A percentile compares a stretch with the other conserved stretches of the same genome.
These are phyloP conservation scores for Pleurotus eryngii DNA, from an alignment of 768 basidiomycete species.

Conservation along the genomic window DNA sequence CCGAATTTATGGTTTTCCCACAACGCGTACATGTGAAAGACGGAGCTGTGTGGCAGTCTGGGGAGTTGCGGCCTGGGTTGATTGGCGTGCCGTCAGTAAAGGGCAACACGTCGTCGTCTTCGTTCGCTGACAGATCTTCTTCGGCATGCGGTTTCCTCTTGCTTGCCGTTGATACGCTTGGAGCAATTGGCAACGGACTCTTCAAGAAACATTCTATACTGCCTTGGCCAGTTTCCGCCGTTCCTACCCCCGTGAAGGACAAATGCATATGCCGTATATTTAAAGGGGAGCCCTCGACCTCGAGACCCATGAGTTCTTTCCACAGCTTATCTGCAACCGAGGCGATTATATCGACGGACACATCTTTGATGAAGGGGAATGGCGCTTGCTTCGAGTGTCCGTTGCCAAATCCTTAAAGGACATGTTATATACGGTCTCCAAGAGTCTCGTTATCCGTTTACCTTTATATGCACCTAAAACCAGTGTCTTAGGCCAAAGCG, in stretches of 20 bases:
- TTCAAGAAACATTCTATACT: constrained; percentile 87
- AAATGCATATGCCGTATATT: constrained; percentile 73
- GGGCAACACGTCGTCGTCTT: neutral
- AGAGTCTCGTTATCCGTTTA: constrained; percentile 16
- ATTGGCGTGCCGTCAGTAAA: neutral
- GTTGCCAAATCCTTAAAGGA: constrained; percentile 53
- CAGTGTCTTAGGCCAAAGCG: constrained; percentile 90
- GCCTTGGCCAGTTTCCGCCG: constrained; percentile 73
- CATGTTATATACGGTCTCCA: neutral
- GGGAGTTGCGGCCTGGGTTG: no score
- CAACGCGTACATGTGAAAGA: constrained; percentile 64
- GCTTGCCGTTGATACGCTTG: constrained; percentile 28
- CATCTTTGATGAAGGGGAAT: constrained; percentile 78
- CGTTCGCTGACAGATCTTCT: neutral
- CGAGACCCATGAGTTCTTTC: constrained; percentile 73
- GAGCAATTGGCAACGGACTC: constrained; percentile 17
- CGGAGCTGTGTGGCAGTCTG: neutral
- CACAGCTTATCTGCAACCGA: constrained; percentile 77
- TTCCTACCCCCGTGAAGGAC: constrained; percentile 76
- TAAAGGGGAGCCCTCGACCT: constrained; percentile 36
- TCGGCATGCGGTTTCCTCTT: neutral
- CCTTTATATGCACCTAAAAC: constrained; percentile 78
- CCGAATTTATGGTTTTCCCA: constrained; percentile 39
- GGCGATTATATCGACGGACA: constrained; percentile 75
- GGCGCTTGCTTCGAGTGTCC: constrained; percentile 78